phyloP scores from a whole-genome alignment of 139 green algal species.

The Yamagishiella unicocca region DNA sequence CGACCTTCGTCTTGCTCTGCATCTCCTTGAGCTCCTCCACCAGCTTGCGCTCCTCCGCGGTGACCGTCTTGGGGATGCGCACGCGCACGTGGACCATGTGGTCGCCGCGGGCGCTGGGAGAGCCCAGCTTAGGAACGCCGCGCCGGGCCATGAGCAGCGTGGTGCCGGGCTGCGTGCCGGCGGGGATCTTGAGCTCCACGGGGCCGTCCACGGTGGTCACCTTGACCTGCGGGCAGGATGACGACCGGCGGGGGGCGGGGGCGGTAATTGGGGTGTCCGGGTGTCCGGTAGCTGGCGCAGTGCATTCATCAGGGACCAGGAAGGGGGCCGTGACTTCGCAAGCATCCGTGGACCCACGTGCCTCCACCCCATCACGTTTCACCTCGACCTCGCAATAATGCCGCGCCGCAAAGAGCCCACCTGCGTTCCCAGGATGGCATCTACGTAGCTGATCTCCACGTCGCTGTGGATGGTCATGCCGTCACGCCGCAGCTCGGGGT shows the following conservation, averaged over 20 bases:
- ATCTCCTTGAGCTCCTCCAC: constrained; percentile 93
- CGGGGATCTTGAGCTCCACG: constrained; percentile 97
- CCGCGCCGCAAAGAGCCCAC: too few species aligned
- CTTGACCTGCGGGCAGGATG: constrained; percentile 64
- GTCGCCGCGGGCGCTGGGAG: constrained; percentile 84
- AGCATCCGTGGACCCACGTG: too few species aligned
- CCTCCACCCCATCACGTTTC: too few species aligned
- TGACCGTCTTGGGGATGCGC: constrained; percentile 91
- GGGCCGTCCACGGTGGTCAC: constrained; percentile 92
- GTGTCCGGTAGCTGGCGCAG: too few species aligned
- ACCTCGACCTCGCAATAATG: too few species aligned
- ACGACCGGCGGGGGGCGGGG: neutral
- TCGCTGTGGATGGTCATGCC: constrained; percentile 91
- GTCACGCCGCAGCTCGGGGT: constrained; percentile 91
- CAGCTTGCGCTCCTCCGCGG: constrained; percentile 89
- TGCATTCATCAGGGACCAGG: too few species aligned
- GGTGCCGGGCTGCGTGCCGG: constrained; percentile 96
- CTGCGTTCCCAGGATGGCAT: constrained; percentile 96
- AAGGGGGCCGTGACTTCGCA: too few species aligned
- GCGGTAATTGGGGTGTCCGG: neutral
- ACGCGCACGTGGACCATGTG: constrained; percentile 94
- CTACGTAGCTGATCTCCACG: constrained; percentile 82
- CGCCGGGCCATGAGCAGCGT: constrained; percentile 98
- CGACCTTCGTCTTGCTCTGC: constrained; percentile 65
- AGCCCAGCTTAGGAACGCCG: constrained; percentile 92